Evolutionary conservation across 1,139 yeast species (phyloP).

Genomic region (Kodamaea sp.): DNA sequence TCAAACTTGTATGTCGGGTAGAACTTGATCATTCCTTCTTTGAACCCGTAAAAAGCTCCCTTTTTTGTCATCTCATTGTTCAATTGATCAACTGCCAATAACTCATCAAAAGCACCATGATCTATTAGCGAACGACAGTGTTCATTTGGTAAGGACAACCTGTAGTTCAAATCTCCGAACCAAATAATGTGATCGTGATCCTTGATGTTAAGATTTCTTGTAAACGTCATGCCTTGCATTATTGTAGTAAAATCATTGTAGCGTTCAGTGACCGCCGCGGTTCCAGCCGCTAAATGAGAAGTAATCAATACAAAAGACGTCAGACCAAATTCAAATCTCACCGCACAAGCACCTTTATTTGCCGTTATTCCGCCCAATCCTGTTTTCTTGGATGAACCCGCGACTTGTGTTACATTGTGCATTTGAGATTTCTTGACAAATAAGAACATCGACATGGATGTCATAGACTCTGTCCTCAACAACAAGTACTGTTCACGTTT

Average conservation of each 20-base stretch:
- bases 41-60: constrained; percentile 84
- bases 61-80: constrained; percentile 67
- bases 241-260: constrained; percentile 86
- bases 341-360: constrained; percentile 89
- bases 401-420: constrained; percentile 66
- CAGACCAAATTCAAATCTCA: constrained; percentile 73
- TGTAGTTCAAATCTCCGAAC: constrained; percentile 95
- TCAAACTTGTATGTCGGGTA: constrained; percentile 94
- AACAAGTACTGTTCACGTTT: constrained; percentile 37
- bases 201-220: constrained; percentile 64
- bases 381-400: constrained; percentile 81
- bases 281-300: constrained; percentile 94
- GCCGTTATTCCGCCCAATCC: constrained; percentile 93
- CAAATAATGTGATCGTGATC: constrained; percentile 89
- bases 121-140: constrained; percentile 63
- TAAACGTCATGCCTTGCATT: constrained; percentile 73
- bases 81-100: constrained; percentile 79
- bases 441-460: constrained; percentile 49
- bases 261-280: constrained; percentile 79
- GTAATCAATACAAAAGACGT: constrained; percentile 83
- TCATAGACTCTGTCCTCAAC: constrained; percentile 45
- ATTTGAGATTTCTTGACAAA: constrained; percentile 68
- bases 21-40: constrained; percentile 70
- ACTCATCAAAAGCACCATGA: constrained; percentile 44
- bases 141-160: constrained; percentile 76